These are phyloP conservation scores for Parvularia atlantis DNA, from an alignment of 78 protist genomes.

Conservation along the genomic window DNA sequence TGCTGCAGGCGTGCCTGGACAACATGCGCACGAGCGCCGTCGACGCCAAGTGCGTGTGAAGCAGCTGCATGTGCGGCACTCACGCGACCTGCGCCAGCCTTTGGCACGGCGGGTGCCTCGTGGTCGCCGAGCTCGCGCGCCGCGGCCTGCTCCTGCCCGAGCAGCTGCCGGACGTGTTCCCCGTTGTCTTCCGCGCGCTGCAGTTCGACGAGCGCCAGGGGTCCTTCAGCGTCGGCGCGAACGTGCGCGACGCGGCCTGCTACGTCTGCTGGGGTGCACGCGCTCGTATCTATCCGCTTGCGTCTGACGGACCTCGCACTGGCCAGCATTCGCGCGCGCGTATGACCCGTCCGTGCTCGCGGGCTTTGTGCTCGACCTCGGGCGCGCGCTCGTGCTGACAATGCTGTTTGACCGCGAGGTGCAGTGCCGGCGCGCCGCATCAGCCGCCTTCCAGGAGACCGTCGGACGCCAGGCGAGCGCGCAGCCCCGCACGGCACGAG, in stretches of 20 bases:
- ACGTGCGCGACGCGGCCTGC: constrained; percentile 94
- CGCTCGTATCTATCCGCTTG: too few relatives aligned
- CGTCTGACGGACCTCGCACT: too few relatives aligned
- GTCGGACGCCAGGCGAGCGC: constrained; percentile 94
- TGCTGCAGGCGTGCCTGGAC: constrained; percentile 29
- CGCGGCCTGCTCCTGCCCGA: constrained; percentile 81
- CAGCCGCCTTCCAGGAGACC: constrained; percentile 94
- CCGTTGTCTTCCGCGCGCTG: constrained; percentile 42
- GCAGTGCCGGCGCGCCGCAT: constrained; percentile 92
- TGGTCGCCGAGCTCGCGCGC: constrained; percentile 85
- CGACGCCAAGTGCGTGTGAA: too few relatives aligned
- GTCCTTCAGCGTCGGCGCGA: constrained; percentile 72
- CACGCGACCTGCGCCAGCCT: constrained; percentile 13
- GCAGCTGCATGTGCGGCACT: not conserved
- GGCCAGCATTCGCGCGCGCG: constrained; percentile 89
- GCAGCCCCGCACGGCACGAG: too few relatives aligned
- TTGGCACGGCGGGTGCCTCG: constrained; percentile 92
- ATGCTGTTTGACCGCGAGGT: constrained; percentile 59
- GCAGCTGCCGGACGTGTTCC: constrained; percentile 39
- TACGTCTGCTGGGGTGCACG: constrained; percentile 78
- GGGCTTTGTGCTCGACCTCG: constrained; percentile 1
- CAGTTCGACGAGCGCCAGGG: constrained; percentile 43
- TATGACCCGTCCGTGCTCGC: constrained; percentile 51
- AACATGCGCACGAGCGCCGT: too few relatives aligned
- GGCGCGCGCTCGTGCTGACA: constrained; percentile 21